Evolutionary conservation across 2,329 filamentous ascomycete genomes (phyloP).

Genomic region (Aspergillus proliferans): DNA sequence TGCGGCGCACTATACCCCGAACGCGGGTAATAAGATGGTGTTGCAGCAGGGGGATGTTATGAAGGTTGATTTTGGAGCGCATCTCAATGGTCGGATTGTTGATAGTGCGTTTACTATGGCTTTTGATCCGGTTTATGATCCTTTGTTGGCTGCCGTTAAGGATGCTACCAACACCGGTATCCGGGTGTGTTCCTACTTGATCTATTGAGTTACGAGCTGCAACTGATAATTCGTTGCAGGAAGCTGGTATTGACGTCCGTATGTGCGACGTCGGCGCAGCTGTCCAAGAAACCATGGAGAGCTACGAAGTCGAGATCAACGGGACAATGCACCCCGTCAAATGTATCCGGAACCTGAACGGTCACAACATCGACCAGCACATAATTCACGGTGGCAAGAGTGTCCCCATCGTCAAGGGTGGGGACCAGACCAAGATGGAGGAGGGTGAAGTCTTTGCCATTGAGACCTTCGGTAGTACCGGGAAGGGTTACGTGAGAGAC

Average conservation of each 20-base stretch:
- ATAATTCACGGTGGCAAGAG: conserved; percentile 88
- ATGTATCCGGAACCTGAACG: conserved; percentile 78
- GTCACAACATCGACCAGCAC: conserved; percentile 84
- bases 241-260: conserved; percentile 87
- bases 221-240: conserved; percentile 38
- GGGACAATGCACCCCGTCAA: conserved; percentile 75
- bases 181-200: conserved; percentile 38
- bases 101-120: conserved; percentile 66
- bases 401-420: conserved; percentile 85
- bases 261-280: conserved; percentile 76
- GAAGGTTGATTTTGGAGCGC: conserved; percentile 68
- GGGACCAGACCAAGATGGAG: conserved; percentile 92
- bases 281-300: conserved; percentile 90
- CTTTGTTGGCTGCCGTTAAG: conserved; percentile 59
- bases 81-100: conserved; percentile 64
- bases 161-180: conserved; percentile 70
- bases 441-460: conserved; percentile 94
- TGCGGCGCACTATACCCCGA: conserved; percentile 81
- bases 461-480: conserved; percentile 91
- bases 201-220: background rate
- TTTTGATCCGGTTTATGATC: conserved; percentile 63
- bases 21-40: conserved; percentile 74
- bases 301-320: conserved; percentile 79
- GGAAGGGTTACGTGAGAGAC: conserved; percentile 79
- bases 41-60: conserved; percentile 62